Conservation (phyloP, 352 stramenopile genomes). For the Peronospora farinosa region DNA sequence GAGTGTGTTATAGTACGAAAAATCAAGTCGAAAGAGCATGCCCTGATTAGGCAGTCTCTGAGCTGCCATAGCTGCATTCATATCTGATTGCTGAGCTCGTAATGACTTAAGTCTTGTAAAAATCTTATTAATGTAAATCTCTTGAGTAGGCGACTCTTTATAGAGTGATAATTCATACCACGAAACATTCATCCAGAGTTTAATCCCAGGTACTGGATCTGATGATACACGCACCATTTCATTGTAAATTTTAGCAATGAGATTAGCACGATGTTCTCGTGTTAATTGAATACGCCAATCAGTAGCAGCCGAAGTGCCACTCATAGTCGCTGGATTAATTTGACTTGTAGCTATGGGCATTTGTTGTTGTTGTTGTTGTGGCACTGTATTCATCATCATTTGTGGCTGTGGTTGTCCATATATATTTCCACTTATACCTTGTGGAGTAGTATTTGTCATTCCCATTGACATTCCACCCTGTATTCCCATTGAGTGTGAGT, state of each 20-base stretch:
- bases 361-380: slow-evolving; percentile 15
- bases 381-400: slow-evolving; percentile 54
- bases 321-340: slow-evolving; percentile 27
- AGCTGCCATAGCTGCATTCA: slow-evolving; percentile 59
- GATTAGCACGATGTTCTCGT: slow-evolving; percentile 68
- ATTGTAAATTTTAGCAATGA: slow-evolving; percentile 86
- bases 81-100: slow-evolving; percentile 62
- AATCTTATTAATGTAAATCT: slow-evolving; percentile 88
- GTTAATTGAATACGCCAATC: slow-evolving; percentile 79
- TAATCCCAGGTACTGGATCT: slow-evolving; percentile 72
- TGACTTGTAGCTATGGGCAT: slow-evolving; percentile 20
- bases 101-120: slow-evolving; percentile 80
- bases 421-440: slow-evolving; percentile 40
- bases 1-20: slow-evolving; percentile 76
- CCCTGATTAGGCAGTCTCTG: slow-evolving; percentile 62
- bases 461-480: slow-evolving; percentile 52
- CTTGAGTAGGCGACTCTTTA: slow-evolving; percentile 79
- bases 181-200: slow-evolving; percentile 86
- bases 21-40: slow-evolving; percentile 72
- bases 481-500: slow-evolving; percentile 58
- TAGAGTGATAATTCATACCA: slow-evolving; percentile 85
- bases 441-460: slow-evolving; percentile 32
- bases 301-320: slow-evolving; percentile 17
- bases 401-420: slow-evolving; percentile 29
- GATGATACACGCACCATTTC: slow-evolving; percentile 78